These are phyloP conservation scores for Termitomyces sp. DNA, from an alignment of 768 basidiomycete species.

Conservation along the genomic window DNA sequence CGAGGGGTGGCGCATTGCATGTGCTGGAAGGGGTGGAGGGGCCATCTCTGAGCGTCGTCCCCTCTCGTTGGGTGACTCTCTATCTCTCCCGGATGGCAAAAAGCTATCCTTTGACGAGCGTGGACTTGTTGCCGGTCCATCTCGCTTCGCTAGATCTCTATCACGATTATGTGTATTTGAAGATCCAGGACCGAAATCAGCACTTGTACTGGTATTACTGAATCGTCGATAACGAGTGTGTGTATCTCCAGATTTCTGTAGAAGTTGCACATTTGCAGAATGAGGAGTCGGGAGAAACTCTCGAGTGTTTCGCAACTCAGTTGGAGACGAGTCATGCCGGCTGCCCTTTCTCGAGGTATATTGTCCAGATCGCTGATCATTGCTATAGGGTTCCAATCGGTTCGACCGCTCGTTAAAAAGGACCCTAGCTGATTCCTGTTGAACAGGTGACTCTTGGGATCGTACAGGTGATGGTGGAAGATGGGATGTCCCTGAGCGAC, in stretches of 20 bases:
- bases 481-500: conserved; percentile 18
- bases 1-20: conserved; percentile 28
- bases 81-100: conserved; percentile 21
- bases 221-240: conserved; percentile 27
- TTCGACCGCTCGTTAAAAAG: conserved; percentile 98
- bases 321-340: conserved; percentile 38
- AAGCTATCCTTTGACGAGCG: conserved; percentile 28
- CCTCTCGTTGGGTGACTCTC: conserved; percentile 28
- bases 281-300: conserved; percentile 37
- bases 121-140: conserved; percentile 37
- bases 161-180: conserved; percentile 19
- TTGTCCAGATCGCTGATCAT: conserved; percentile 41
- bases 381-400: conserved; percentile 78
- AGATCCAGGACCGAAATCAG: conserved; percentile 20
- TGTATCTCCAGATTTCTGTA: conserved; percentile 53
- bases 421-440: conserved; percentile 60
- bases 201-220: conserved; percentile 27
- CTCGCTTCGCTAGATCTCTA: conserved; percentile 28
- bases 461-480: conserved; percentile 30
- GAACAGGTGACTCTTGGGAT: conserved; percentile 39
- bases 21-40: conserved; percentile 45
- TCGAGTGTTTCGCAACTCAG: conserved; percentile 41
- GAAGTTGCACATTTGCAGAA: conserved; percentile 42
- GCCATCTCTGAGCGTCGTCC: conserved; percentile 48
- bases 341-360: conserved; percentile 40